phyloP scores from a whole-genome alignment of 495 filamentous ascomycete species.

The Aspergillus kassunensis region DNA sequence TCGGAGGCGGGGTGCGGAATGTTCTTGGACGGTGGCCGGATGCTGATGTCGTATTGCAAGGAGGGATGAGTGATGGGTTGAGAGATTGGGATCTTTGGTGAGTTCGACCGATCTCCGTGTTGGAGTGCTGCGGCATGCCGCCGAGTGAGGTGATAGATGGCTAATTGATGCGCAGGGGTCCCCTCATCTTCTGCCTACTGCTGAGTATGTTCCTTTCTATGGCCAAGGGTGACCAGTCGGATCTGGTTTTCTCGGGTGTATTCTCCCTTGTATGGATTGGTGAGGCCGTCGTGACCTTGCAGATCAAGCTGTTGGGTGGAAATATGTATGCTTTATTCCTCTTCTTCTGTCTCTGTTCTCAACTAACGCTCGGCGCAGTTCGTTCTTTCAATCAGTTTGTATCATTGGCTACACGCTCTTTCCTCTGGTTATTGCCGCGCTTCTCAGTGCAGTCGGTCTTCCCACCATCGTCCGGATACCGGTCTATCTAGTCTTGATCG shows the following conservation, averaged over 20 bases:
- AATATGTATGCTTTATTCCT: constrained; percentile 72
- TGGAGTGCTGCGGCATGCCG: background rate
- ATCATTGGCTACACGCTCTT: constrained; percentile 99
- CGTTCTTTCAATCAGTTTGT: constrained; percentile 94
- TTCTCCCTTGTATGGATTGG: constrained; percentile 97
- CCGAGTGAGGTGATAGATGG: background rate
- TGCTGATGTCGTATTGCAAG: constrained; percentile 66
- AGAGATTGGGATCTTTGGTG: constrained; percentile 97
- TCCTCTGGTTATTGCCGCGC: constrained; percentile 89
- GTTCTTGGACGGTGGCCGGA: constrained; percentile 67
- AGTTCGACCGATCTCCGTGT: constrained; percentile 1
- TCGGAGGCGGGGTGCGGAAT: constrained; percentile 59
- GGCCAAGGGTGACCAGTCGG: constrained; percentile 71
- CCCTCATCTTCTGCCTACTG: constrained; percentile 85
- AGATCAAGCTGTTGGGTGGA: constrained; percentile 95
- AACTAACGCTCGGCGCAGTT: constrained; percentile 51
- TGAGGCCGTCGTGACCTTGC: constrained; percentile 93
- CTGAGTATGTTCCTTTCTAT: constrained; percentile 82
- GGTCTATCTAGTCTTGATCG: constrained; percentile 79
- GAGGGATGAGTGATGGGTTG: constrained; percentile 79
- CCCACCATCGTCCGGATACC: constrained; percentile 78
- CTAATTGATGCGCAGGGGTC: constrained; percentile 53
- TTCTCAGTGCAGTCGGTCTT: constrained; percentile 78
- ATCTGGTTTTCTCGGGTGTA: constrained; percentile 87
- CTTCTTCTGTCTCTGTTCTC: background rate